Base-by-base conservation (phyloP, 805 yeast genomes). In the Kluyveromyces starmeri region DNA sequence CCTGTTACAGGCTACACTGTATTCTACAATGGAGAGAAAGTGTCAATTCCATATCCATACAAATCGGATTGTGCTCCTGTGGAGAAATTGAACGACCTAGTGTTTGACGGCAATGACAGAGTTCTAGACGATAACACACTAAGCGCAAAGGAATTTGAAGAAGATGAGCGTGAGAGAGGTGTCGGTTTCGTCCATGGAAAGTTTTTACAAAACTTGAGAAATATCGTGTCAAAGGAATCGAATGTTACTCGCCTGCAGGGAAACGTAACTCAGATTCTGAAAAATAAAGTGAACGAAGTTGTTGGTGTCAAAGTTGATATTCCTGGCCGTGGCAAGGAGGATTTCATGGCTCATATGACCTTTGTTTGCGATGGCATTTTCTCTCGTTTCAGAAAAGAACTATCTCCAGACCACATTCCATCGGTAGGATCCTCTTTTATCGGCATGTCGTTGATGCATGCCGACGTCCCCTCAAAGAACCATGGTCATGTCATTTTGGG, bases 401-500 rank as follows among this genome's bases (percentile, higher is more conserved):
- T 83, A 32, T 64, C 74, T 14, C 58, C 68, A n/a, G 65, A 68
- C 20, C 72, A 74, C 45, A 68, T 70, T 15, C 94, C 97, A 9
- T 48, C 56, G 1, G 71, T 83, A 14, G 82, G 78, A 14, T 84
- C 95, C 7, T 83, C 89, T 51, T 92, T 92, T 57, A 80, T 86
- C 14, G 97, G 95, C 4, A 62, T 92, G 47, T 74, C 81, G 32
- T 65, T 92, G 42, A 65, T 70, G 42, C 65, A 89, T 53, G 88
- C 95, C 6, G 65, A 65, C n/a, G 59, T 86, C 36, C 95, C 96
- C 5, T 65, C 70, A 2, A 75, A 75, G 29, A 58, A 75, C 53
- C 80, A 81, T 42, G 98, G 98, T 22, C 96, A 94, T 61, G 96
- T 88, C 29, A 71, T 92, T 22, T 62, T 92, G 37, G 94, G 95